Conservation (phyloP, 2,329 filamentous ascomycete genomes). For the Clarireedia sp. region DNA sequence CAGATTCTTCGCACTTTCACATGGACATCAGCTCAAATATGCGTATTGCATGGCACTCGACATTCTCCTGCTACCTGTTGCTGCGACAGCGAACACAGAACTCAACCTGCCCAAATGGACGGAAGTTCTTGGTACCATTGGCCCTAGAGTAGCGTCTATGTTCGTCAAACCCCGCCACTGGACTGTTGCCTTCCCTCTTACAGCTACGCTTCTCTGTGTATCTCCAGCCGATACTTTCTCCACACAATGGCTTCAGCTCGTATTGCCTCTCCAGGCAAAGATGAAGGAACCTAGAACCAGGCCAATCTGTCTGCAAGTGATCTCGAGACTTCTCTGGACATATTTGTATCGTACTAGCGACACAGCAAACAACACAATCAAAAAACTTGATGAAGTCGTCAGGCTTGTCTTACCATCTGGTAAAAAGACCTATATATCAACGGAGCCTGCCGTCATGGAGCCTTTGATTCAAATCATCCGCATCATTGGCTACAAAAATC, state of each 20-base stretch:
- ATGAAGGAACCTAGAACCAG: constrained; percentile 77
- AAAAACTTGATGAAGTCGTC: constrained; percentile 85
- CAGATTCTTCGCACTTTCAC: constrained; percentile 73
- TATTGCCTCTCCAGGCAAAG: constrained; percentile 68
- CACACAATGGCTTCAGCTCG: constrained; percentile 77
- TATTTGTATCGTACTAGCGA: constrained; percentile 84
- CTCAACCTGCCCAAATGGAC: constrained; percentile 79
- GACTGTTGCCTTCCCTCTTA: constrained; percentile 79
- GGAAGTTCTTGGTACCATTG: constrained; percentile 71
- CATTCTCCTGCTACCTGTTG: constrained; percentile 77
- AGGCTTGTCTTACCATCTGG: constrained; percentile 74
- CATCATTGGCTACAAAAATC: constrained; percentile 87
- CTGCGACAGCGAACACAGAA: constrained; percentile 69
- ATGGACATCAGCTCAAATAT: constrained; percentile 84
- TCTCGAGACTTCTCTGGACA: constrained; percentile 87
- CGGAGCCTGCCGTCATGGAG: constrained; percentile 76
- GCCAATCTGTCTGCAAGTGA: constrained; percentile 75
- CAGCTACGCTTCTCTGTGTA: constrained; percentile 78
- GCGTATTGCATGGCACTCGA: constrained; percentile 91
- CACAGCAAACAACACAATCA: constrained; percentile 54
- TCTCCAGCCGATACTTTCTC: constrained; percentile 79
- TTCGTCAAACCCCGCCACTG: constrained; percentile 89
- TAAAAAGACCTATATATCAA: constrained; percentile 72
- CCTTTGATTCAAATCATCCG: constrained; percentile 89
- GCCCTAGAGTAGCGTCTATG: constrained; percentile 73